Percentiles rank a stretch among this genome's conserved stretches.
Conservation (phyloP, 2,329 filamentous ascomycete species). For the Cladobotryum protrusum region DNA sequence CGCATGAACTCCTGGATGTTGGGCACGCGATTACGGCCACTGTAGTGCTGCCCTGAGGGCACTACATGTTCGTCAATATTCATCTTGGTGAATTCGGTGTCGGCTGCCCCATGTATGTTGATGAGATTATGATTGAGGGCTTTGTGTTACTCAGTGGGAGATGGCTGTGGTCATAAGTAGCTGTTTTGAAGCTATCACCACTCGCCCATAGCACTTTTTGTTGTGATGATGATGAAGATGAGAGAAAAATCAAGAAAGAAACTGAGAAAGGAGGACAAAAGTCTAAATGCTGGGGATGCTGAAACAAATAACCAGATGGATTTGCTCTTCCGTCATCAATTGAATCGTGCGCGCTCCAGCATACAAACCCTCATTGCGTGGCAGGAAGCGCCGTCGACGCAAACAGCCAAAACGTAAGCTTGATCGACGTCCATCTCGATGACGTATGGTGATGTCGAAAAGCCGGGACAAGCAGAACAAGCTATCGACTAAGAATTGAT, state of each 20-base stretch:
- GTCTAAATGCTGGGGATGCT: background rate
- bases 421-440: slow-evolving; percentile 6
- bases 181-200: no score
- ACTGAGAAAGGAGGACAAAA: background rate
- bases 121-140: background rate
- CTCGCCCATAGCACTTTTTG: no score
- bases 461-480: background rate
- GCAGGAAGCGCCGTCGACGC: background rate
- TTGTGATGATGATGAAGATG: no score
- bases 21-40: slow-evolving; percentile 74
- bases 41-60: slow-evolving; percentile 65
- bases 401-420: slow-evolving; percentile 3
- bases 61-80: slow-evolving; percentile 33
- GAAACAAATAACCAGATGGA: slow-evolving; percentile 2
- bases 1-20: slow-evolving; percentile 81
- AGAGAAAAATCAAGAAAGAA: no score
- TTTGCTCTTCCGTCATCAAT: background rate
- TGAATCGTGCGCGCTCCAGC: slow-evolving; percentile 1
- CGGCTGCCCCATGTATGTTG: no score
- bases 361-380: background rate
- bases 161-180: slow-evolving; percentile 7
- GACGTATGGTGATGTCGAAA: slow-evolving; percentile 8
- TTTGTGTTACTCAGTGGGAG: background rate
- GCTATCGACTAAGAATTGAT: background rate
- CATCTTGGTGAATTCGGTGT: slow-evolving; percentile 22